Base-by-base conservation (phyloP, 805 yeast species). In the Candida cerambycidarum region DNA sequence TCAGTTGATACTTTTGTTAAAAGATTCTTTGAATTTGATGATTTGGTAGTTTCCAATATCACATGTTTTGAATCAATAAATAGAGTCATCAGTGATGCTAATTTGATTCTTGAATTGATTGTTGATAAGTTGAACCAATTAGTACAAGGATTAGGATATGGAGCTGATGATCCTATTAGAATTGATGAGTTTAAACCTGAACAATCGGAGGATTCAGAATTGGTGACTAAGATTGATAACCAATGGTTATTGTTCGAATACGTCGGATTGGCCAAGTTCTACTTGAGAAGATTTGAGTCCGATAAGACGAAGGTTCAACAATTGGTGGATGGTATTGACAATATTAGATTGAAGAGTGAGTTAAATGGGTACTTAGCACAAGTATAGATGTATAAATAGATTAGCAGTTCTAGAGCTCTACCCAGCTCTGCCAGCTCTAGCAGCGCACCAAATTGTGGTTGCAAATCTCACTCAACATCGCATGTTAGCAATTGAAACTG, bases 401-500 rank as follows among this genome's bases (percentile, higher is more conserved):
- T 13, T 16, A 13, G 17, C n/a, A n/a, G n/a, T n/a, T n/a, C n/a
- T n/a, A n/a, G n/a, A n/a, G n/a, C n/a, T n/a, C n/a, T n/a, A n/a
- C n/a, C n/a, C n/a, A n/a, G n/a, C n/a, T n/a, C n/a, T n/a, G n/a
- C n/a, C n/a, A n/a, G n/a, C n/a, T n/a, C n/a, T n/a, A n/a, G n/a
- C n/a, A n/a, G n/a, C n/a, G n/a, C n/a, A n/a, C n/a, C n/a, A n/a
- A 13, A 29, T 17, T 29, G 18, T 15, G 32, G 32, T 29, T 15
- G 23, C 23, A 21, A 21, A 21, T 3, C 32, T 5, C 10, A 14
- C 8, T 29, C n/a, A 29, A 4, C 18, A 28, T 30, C 27, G 18
- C 41, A 28, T 39, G n/a, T n/a, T 54, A 32, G 83, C 92, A 32
- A 80, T 90, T 13, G 80, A 75, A 48, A 82, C 90, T 0, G 66